These are phyloP conservation scores for Acarospora socialis DNA, from an alignment of 2,329 filamentous ascomycete species.

Conservation along the genomic window DNA sequence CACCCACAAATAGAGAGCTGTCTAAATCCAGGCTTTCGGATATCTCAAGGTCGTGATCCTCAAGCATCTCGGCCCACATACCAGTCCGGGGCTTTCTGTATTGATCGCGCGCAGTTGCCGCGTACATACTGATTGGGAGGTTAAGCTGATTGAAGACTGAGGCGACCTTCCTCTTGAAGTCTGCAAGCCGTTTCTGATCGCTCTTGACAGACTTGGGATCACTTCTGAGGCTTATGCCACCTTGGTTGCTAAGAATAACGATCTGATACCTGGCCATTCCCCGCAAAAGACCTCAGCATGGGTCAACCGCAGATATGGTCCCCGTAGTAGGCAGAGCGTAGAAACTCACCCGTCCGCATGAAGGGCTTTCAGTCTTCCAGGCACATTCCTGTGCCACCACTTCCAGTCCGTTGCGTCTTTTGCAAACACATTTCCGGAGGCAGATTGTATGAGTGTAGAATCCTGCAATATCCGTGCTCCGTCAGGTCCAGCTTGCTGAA, in stretches of 20 bases:
- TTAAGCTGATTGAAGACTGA: conserved; percentile 57
- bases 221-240: conserved; percentile 58
- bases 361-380: conserved; percentile 50
- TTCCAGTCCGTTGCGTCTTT: conserved; percentile 69
- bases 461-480: conserved; percentile 46
- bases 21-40: conserved; percentile 49
- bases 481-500: too few species aligned
- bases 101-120: conserved; percentile 66
- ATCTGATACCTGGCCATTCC: conserved; percentile 47
- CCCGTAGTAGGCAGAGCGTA: conserved; percentile 2
- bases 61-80: conserved; percentile 66
- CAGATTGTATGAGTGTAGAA: conserved; percentile 68
- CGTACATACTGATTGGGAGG: conserved; percentile 68
- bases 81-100: conserved; percentile 78
- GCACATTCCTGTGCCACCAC: conserved; percentile 74
- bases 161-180: conserved; percentile 71
- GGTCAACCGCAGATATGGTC: too few species aligned
- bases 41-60: conserved; percentile 45
- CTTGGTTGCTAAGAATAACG: conserved; percentile 80
- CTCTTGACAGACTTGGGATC: conserved; percentile 56
- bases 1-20: conserved; percentile 73
- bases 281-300: too few species aligned
- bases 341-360: conserved; percentile 54
- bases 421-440: conserved; percentile 67
- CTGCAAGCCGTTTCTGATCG: conserved; percentile 51